phyloP scores from a whole-genome alignment of 305 asterid species.

The Nicotiana rustica region DNA sequence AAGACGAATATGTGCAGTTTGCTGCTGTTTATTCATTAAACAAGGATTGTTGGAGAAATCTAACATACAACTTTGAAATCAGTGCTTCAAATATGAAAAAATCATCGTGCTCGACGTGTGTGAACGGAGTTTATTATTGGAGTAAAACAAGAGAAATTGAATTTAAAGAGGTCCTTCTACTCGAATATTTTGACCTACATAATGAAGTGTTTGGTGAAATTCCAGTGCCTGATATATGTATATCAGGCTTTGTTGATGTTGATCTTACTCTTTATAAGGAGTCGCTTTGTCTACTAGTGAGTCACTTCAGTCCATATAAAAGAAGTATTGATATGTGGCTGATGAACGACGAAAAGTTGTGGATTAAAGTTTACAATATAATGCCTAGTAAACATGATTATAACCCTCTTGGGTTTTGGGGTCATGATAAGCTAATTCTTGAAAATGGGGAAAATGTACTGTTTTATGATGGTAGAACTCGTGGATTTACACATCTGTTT shows the following conservation, averaged over 20 bases:
- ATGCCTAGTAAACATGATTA: background rate
- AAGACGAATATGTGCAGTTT: background rate
- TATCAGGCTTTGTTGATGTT: too few species aligned
- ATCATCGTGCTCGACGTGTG: background rate
- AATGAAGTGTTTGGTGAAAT: background rate
- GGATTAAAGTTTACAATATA: background rate
- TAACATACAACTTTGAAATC: background rate
- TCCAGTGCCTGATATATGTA: background rate
- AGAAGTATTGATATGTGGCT: background rate
- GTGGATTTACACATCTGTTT: background rate
- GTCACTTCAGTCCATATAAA: background rate
- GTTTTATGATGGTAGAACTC: background rate
- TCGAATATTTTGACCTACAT: background rate
- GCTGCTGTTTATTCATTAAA: background rate
- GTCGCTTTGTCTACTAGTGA: background rate
- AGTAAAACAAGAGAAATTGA: background rate
- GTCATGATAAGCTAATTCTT: background rate
- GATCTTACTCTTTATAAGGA: background rate
- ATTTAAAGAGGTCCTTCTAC: background rate
- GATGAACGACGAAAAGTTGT: background rate
- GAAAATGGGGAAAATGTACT: background rate
- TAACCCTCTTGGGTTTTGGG: background rate
- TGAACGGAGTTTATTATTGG: background rate
- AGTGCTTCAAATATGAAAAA: background rate
- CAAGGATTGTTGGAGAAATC: background rate